These are phyloP conservation scores for Vitis hybrid DNA, from an alignment of 177 flowering plant species.

Conservation along the genomic window DNA sequence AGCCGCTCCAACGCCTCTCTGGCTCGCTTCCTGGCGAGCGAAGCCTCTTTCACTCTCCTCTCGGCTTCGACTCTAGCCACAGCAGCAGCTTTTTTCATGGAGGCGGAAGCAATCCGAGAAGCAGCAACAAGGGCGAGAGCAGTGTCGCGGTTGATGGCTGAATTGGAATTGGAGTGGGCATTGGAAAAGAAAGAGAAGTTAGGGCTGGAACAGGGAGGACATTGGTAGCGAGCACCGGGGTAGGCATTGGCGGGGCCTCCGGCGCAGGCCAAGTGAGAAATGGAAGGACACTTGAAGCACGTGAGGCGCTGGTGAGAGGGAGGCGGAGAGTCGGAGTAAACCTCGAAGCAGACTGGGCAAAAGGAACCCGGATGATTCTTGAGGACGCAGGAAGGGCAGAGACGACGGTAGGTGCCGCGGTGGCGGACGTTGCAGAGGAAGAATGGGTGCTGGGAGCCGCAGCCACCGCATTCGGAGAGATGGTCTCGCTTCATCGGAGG, in stretches of 20 bases:
- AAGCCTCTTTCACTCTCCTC: conserved; percentile 52
- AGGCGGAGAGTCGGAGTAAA: conserved; percentile 31
- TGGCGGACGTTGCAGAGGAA: conserved; percentile 44
- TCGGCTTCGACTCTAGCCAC: conserved; percentile 48
- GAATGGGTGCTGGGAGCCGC: conserved; percentile 19
- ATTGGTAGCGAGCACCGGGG: conserved; percentile 21
- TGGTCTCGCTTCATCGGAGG: conserved; percentile 21
- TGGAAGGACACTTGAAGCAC: conserved; percentile 48
- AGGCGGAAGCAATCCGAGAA: conserved; percentile 44
- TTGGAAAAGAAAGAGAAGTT: conserved; percentile 24
- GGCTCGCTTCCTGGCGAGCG: conserved; percentile 54
- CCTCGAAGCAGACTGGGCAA: conserved; percentile 53
- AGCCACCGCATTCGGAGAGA: conserved; percentile 29
- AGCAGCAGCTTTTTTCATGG: conserved; percentile 49
- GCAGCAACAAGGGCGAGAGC: conserved; percentile 51
- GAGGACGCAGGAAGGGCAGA: conserved; percentile 66
- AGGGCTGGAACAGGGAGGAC: conserved; percentile 44
- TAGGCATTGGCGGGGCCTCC: conserved; percentile 7
- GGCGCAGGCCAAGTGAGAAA: conserved; percentile 46
- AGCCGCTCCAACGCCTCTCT: conserved; percentile 53
- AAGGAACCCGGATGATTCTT: conserved; percentile 34
- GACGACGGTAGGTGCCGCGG: conserved; percentile 28
- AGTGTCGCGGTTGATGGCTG: background rate
- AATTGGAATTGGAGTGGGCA: background rate
- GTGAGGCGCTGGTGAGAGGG: conserved; percentile 23